Conservation (phyloP, 345 rosid species). For the Carallia brachiata region DNA sequence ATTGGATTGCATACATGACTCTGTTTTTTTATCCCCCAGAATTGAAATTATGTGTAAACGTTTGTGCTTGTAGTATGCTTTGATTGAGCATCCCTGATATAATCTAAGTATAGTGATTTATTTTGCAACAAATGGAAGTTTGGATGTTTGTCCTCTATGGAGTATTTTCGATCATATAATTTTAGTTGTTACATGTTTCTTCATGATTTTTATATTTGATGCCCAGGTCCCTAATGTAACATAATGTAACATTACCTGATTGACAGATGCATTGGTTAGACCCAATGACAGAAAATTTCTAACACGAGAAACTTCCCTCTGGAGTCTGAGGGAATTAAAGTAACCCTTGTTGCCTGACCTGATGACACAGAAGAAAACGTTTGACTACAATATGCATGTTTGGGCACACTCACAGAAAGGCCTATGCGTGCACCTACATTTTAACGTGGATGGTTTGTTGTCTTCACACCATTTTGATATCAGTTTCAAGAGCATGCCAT, state of each 20-base stretch:
- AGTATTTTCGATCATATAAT: too few species aligned
- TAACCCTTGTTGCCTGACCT: conserved; percentile 67
- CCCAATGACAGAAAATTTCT: conserved; percentile 72
- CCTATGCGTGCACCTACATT: background rate
- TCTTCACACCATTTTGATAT: too few species aligned
- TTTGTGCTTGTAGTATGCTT: too few species aligned
- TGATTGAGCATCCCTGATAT: too few species aligned
- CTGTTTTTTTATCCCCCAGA: too few species aligned
- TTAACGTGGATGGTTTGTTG: background rate
- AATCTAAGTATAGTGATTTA: too few species aligned
- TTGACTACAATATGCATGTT: background rate
- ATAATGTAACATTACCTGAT: conserved; percentile 50
- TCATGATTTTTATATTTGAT: conserved; percentile 12
- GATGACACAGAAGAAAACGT: conserved; percentile 92
- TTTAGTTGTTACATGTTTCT: conserved; percentile 2
- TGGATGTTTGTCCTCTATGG: too few species aligned
- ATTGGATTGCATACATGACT: too few species aligned
- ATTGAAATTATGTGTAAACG: too few species aligned
- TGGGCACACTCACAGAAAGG: background rate
- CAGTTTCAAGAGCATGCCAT: too few species aligned
- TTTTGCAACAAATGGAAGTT: too few species aligned
- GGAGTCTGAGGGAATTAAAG: conserved; percentile 65
- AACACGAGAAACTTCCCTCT: conserved; percentile 56
- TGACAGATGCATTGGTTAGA: conserved; percentile 89
- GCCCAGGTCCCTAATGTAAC: conserved; percentile 77